Base-by-base conservation (phyloP, 2,329 filamentous ascomycete genomes). In the Blastomyces gilchristii region DNA sequence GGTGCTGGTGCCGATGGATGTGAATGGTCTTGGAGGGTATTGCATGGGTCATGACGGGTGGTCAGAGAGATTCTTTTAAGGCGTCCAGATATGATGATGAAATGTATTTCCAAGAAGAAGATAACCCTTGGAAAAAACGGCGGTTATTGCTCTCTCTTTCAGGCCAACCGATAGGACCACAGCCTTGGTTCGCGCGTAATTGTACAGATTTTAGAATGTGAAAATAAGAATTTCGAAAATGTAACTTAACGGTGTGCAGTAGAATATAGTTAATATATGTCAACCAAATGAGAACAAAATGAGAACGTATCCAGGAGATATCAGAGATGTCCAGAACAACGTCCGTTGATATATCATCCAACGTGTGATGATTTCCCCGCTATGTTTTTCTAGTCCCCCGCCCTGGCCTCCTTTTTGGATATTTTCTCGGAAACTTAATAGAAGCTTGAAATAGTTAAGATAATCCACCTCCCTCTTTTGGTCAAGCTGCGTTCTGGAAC, bases 1-100 rank as follows among this genome's bases (percentile, higher is more conserved):
- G 80, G 37, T 72, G 68, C 59, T 73, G 73, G 45, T 73, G 69
- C 41, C 69, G 69, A 67, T 73, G 71, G 25, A 75, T 69, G 56
- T 75, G 56, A 63, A 72, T 70, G 52, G 71, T 70, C 45, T 67
- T 72, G 68, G 67, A 72, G 49, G 47, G 52, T 8, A 67, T 49
- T 61, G 65, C 52, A 64, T 68, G 68, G 31, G 57, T 62, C 67
- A 69, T 69, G 47, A 28, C 25, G 47, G 47, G 22, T 14, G 47
- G 47, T 28, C 3, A 25, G 22, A 4, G 11, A 28, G 12, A 22
- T 43, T 43, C 28, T 50, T 50, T 50, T 28, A 22, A 12, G 22
- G 22, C 22, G 47, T 25, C 22, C 22, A 50, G 9, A 50, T 50
- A 50, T 50, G 12, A 28, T 50, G 22, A 25, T 43, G 47, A 12